Evolutionary conservation across 2,329 filamentous ascomycete species (phyloP), one percentile per base, ranked within the genome.

Genomic region (Epichloe bromicola): DNA sequence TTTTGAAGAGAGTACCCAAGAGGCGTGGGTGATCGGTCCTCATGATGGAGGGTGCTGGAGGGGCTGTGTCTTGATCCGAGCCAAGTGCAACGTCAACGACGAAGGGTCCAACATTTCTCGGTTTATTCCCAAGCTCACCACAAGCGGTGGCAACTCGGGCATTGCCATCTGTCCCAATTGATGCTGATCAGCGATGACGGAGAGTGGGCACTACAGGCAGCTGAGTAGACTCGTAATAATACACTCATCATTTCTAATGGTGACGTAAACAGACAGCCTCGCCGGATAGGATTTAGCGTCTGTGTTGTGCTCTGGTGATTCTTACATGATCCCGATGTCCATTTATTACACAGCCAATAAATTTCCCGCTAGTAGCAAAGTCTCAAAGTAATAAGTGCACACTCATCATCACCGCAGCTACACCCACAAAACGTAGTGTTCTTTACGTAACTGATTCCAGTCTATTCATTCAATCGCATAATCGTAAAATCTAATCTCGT

Each of bases 211-310:
- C 42, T 7, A 33, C 14, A 10, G n/a, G 11, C 15, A 38, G 11
- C 15, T 33, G 14, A 5, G 12, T n/a, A 8, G 15, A n/a, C 37
- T n/a, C 26, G 26, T 6, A 23, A 23, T 23, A 23, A 0, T 26
- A 33, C 19, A 10, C 26, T 44, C 48, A 33, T 33, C 17, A 50
- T 65, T 65, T 60, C 59, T 57, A 60, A 66, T 63, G 46, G 61
- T 67, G 63, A 67, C 62, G 62, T 66, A 66, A 65, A 58, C 46
- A n/a, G 12, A 33, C 19, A 12, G 19, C 17, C n/a, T 23, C 19
- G 8, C 5, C 12, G 3, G 19, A 42, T 14, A 6, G 40, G 40
- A 26, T 30, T 10, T 30, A 47, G 43, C 43, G 23, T 33, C 26
- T 46, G 3, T 38, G 12, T 8, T 46, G 23, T 38, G 12, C 36